Evolutionary conservation across 441 rosid species (phyloP).

Genomic region (Manihot esculenta): DNA sequence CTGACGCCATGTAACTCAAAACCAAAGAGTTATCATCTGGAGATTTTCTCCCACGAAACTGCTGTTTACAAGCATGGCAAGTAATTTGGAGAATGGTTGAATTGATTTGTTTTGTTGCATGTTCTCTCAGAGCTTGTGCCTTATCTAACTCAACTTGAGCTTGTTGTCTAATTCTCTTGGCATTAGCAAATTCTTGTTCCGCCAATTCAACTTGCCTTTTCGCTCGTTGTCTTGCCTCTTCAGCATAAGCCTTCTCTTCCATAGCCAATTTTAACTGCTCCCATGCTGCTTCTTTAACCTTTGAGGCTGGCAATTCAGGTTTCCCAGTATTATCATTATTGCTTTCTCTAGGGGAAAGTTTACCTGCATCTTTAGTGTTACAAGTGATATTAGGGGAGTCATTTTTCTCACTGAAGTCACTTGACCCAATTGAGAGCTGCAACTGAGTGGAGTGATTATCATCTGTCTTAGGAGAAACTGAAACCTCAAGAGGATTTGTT

Average conservation of each 20-base stretch:
- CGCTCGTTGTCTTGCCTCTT: conserved; percentile 72
- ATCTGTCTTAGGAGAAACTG: conserved; percentile 31
- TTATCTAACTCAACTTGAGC: conserved; percentile 79
- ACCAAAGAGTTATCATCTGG: conserved; percentile 67
- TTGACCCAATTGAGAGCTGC: conserved; percentile 55
- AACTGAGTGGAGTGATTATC: conserved; percentile 43
- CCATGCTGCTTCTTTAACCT: conserved; percentile 39
- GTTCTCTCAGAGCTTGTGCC: conserved; percentile 64
- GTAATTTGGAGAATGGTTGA: conserved; percentile 71
- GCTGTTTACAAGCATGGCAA: conserved; percentile 80
- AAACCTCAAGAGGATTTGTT: conserved; percentile 26
- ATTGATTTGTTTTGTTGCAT: conserved; percentile 68
- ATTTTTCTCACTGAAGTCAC: conserved; percentile 23
- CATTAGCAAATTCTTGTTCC: conserved; percentile 72
- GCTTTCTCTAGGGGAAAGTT: conserved; percentile 18
- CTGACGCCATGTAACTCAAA: conserved; percentile 79
- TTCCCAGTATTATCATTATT: conserved; percentile 10
- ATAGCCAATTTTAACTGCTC: conserved; percentile 65
- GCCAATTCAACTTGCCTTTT: conserved; percentile 82
- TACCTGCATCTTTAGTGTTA: conserved; percentile 18
- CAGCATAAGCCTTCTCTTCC: conserved; percentile 78
- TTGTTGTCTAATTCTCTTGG: conserved; percentile 77
- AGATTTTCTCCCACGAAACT: conserved; percentile 45
- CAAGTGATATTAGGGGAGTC: conserved; percentile 28
- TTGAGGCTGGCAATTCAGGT: conserved; percentile 23